Evolutionary conservation across 2,329 filamentous ascomycete genomes (phyloP).

Genomic region (Aspergillus alliaceus): DNA sequence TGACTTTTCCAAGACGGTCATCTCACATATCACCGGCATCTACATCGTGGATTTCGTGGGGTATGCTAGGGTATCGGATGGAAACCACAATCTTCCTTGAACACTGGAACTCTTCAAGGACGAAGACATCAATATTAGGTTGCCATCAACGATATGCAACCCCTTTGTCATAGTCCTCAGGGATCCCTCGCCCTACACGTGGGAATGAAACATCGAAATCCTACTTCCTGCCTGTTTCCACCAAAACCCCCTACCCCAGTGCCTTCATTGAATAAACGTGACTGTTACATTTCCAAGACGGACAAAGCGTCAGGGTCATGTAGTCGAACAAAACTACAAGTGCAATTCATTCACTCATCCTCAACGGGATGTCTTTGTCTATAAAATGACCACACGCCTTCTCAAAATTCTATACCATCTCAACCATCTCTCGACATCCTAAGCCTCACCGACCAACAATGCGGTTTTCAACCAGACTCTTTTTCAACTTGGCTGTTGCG

Average conservation of each 20-base stretch:
- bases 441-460: not conserved
- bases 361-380: not conserved
- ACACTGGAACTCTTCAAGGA: not conserved
- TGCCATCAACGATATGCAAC: not conserved
- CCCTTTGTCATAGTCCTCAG: no score
- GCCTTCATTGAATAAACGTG: not conserved
- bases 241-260: no score
- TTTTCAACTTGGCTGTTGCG: not conserved
- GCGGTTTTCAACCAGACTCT: not conserved
- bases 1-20: not conserved
- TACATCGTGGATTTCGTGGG: not conserved
- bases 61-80: not conserved
- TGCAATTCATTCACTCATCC: not conserved
- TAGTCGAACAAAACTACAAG: no score
- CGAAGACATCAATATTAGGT: not conserved
- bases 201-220: not conserved
- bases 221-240: not conserved
- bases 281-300: not conserved
- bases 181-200: no score
- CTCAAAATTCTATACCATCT: not conserved
- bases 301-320: no score
- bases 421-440: not conserved
- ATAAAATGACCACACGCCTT: not conserved
- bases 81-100: not conserved
- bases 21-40: no score